Conservation (phyloP, 192 early-diverging fungal species). For the Cetraspora pellucida region DNA sequence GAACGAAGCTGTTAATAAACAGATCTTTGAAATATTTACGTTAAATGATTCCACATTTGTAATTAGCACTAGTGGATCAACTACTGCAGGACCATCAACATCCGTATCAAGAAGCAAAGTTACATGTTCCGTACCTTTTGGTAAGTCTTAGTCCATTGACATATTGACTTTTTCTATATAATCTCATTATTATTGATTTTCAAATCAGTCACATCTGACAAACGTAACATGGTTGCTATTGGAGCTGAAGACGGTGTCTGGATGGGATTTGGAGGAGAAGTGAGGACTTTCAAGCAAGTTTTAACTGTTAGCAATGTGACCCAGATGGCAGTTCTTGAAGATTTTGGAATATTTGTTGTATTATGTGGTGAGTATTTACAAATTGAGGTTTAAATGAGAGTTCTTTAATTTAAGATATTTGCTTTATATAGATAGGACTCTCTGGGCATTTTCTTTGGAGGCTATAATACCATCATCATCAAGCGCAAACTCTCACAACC, state of each 20-base stretch:
- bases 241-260: slow-evolving; percentile 84
- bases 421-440: slow-evolving; percentile 55
- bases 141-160: slow-evolving; percentile 35
- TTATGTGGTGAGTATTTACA: slow-evolving; percentile 65
- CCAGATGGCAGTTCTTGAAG: slow-evolving; percentile 86
- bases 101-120: slow-evolving; percentile 59
- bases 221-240: slow-evolving; percentile 69
- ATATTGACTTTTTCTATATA: neutral
- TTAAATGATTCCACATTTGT: slow-evolving; percentile 29
- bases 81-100: neutral
- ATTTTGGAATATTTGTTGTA: slow-evolving; percentile 77
- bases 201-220: slow-evolving; percentile 46
- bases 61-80: neutral
- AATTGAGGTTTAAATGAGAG: neutral
- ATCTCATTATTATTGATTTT: no score
- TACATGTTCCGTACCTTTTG: slow-evolving; percentile 58
- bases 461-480: slow-evolving; percentile 42
- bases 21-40: slow-evolving; percentile 54
- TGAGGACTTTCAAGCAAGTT: slow-evolving; percentile 48
- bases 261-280: slow-evolving; percentile 64
- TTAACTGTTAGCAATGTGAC: slow-evolving; percentile 69
- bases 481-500: slow-evolving; percentile 38
- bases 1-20: slow-evolving; percentile 51
- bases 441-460: slow-evolving; percentile 76
- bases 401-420: neutral